phyloP scores from a whole-genome alignment of 73 alveolate genomes.

The Paramecium tetraurelia region DNA sequence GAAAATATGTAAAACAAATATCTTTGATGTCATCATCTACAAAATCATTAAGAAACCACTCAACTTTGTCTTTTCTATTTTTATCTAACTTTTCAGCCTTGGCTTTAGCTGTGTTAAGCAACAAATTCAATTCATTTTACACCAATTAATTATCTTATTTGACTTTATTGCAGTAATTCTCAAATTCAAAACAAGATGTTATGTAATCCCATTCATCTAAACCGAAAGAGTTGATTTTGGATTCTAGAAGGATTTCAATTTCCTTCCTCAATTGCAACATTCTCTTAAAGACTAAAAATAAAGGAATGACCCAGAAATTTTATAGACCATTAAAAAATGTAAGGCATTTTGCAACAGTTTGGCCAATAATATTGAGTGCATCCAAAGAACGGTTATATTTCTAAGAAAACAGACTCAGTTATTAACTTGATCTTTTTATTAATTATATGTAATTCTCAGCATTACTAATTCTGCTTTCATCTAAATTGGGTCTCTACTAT shows the following conservation, averaged over 20 bases:
- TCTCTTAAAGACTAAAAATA: slow-evolving; percentile 37
- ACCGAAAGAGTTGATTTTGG: not conserved
- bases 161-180: not conserved
- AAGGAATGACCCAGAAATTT: slow-evolving; percentile 48
- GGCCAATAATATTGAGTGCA: not conserved
- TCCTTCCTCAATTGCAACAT: not conserved
- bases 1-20: not conserved
- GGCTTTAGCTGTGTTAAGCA: not conserved
- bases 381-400: not conserved
- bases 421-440: not conserved
- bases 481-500: not conserved
- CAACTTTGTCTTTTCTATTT: slow-evolving; percentile 15
- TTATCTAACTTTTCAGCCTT: slow-evolving; percentile 16
- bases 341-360: slow-evolving; percentile 43
- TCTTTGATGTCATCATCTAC: not conserved
- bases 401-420: not conserved
- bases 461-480: not conserved
- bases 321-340: not conserved
- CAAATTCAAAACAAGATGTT: not conserved
- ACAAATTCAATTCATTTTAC: not conserved
- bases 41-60: slow-evolving; percentile 33
- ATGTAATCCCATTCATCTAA: not conserved
- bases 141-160: slow-evolving; percentile 26
- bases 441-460: slow-evolving; percentile 32
- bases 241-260: not conserved